phyloP scores from a whole-genome alignment of 2,329 filamentous ascomycete species.

The Stagonosporopsis chrysanthemi region DNA sequence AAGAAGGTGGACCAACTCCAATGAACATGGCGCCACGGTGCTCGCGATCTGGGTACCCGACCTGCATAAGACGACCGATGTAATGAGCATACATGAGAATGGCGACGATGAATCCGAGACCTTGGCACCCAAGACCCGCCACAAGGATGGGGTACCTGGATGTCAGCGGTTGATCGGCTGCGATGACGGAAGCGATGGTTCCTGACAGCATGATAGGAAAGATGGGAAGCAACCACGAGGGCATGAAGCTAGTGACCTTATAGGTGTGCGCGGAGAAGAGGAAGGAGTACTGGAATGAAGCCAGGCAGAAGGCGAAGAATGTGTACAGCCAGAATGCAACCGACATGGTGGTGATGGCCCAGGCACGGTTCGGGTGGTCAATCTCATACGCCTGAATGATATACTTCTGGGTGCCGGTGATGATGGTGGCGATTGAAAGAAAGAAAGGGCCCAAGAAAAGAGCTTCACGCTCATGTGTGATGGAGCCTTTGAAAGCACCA shows the following conservation, averaged over 20 bases:
- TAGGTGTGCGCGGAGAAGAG: slow-evolving; percentile 69
- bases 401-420: slow-evolving; percentile 52
- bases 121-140: slow-evolving; percentile 73
- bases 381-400: slow-evolving; percentile 42
- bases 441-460: slow-evolving; percentile 58
- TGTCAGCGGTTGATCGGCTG: slow-evolving; percentile 64
- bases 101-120: slow-evolving; percentile 72
- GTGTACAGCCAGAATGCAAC: slow-evolving; percentile 56
- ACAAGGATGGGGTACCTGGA: slow-evolving; percentile 69
- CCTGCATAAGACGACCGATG: slow-evolving; percentile 74
- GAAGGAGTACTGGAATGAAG: slow-evolving; percentile 64
- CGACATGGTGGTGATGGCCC: slow-evolving; percentile 51
- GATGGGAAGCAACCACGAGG: slow-evolving; percentile 76
- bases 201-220: slow-evolving; percentile 78
- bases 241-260: slow-evolving; percentile 72
- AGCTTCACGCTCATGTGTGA: slow-evolving; percentile 61
- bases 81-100: slow-evolving; percentile 77
- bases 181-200: slow-evolving; percentile 73
- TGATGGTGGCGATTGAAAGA: slow-evolving; percentile 52
- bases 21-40: slow-evolving; percentile 76
- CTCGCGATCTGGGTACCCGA: slow-evolving; percentile 68
- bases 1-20: slow-evolving; percentile 76
- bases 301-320: slow-evolving; percentile 50
- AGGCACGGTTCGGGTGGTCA: slow-evolving; percentile 51
- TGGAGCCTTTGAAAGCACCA: slow-evolving; percentile 54